A percentile compares a stretch with the other conserved stretches of the same genome.
These are phyloP conservation scores for Trichoderma semiorbis DNA, from an alignment of 2,329 filamentous ascomycete species.

Conservation along the genomic window DNA sequence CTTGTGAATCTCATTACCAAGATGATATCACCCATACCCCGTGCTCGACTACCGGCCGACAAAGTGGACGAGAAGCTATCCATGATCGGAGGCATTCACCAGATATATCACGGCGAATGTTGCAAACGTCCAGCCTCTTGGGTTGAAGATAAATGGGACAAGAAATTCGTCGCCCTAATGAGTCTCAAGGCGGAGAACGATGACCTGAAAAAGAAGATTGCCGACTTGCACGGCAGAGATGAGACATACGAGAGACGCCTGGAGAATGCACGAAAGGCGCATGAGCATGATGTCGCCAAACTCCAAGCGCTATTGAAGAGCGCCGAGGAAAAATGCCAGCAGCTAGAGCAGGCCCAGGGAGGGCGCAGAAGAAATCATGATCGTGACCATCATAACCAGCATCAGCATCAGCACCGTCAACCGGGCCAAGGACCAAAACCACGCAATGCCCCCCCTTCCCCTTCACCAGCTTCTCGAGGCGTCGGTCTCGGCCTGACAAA, in stretches of 20 bases:
- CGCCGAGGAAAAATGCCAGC: conserved; percentile 32
- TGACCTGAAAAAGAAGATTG: conserved; percentile 32
- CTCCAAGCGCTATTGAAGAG: conserved; percentile 36
- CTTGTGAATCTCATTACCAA: conserved; percentile 35
- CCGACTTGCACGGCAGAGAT: conserved; percentile 38
- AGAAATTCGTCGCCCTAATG: conserved; percentile 28
- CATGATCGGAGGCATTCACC: conserved; percentile 45
- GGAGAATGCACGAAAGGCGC: conserved; percentile 34
- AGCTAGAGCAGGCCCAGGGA: conserved; percentile 29
- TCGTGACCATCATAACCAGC: conserved; percentile 17
- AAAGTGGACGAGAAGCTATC: conserved; percentile 41
- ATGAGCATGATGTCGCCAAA: conserved; percentile 32
- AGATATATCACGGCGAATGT: conserved; percentile 45
- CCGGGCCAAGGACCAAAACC: conserved; percentile 8
- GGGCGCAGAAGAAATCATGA: conserved; percentile 23
- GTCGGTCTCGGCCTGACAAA: conserved; percentile 24
- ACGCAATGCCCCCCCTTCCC: conserved; percentile 19
- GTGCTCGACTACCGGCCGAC: conserved; percentile 33
- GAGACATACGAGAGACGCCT: conserved; percentile 39
- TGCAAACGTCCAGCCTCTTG: conserved; percentile 40
- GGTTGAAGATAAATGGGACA: conserved; percentile 38
- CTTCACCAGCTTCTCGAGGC: conserved; percentile 18
- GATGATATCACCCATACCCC: conserved; percentile 35
- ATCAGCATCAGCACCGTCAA: conserved; percentile 21
- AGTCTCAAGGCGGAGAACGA: conserved; percentile 34